Evolutionary conservation across 306 rosid species (phyloP).

Genomic region (Dalbergia cultrata): DNA sequence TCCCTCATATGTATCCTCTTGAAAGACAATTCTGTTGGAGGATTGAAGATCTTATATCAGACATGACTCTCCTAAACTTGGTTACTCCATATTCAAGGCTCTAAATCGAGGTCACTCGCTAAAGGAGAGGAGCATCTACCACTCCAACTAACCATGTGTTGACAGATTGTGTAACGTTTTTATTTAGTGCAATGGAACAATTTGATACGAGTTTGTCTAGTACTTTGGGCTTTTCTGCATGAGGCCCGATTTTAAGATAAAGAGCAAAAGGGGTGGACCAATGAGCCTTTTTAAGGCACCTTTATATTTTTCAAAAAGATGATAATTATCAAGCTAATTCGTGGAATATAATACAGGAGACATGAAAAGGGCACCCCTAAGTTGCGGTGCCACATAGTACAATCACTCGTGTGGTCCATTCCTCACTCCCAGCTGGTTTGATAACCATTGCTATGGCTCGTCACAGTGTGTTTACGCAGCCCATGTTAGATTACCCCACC

Average conservation of each 20-base stretch:
- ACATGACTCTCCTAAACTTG: too few species aligned
- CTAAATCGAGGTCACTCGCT: too few species aligned
- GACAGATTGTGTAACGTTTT: neutral
- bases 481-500: conserved; percentile 50
- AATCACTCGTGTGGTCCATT: conserved; percentile 28
- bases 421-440: conserved; percentile 34
- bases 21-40: too few species aligned
- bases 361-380: neutral
- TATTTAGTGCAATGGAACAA: neutral
- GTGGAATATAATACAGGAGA: conserved; percentile 29
- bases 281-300: conserved; percentile 24
- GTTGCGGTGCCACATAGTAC: conserved; percentile 13
- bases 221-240: conserved; percentile 44
- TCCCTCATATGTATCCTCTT: too few species aligned
- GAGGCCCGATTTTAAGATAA: conserved; percentile 39
- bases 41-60: too few species aligned
- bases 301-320: conserved; percentile 32
- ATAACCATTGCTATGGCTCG: conserved; percentile 31
- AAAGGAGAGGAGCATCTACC: too few species aligned
- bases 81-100: too few species aligned
- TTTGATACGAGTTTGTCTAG: conserved; percentile 19
- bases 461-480: conserved; percentile 34
- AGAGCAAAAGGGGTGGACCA: conserved; percentile 42
- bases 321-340: conserved; percentile 26
- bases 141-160: too few species aligned